A percentile compares a stretch with the other conserved stretches of the same genome.
phyloP scores from a whole-genome alignment of 2,329 filamentous ascomycete species.

The Knoxdaviesia proteae region DNA sequence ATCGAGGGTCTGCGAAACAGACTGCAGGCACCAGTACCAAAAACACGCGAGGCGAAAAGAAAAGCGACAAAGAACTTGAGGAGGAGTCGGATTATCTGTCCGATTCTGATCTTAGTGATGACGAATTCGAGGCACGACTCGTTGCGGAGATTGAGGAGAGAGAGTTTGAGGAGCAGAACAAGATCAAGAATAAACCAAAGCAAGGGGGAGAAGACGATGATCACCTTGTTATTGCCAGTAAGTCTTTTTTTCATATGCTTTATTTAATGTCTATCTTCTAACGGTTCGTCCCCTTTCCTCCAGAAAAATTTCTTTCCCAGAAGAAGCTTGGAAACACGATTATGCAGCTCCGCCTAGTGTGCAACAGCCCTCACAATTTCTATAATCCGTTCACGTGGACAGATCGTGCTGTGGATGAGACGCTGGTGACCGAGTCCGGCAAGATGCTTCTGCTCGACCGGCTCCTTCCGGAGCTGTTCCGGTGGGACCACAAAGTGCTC shows the following conservation, averaged over 20 bases:
- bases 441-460: constrained; percentile 93
- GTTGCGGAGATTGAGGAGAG: constrained; percentile 35
- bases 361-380: constrained; percentile 90
- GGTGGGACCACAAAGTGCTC: constrained; percentile 65
- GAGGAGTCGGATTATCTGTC: constrained; percentile 15
- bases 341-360: constrained; percentile 78
- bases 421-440: constrained; percentile 66
- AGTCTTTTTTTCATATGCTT: constrained; percentile 11
- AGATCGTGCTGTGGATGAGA: constrained; percentile 48
- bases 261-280: constrained; percentile 10
- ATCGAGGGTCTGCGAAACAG: not conserved
- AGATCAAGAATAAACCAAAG: constrained; percentile 10
- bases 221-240: constrained; percentile 31
- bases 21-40: constrained; percentile 5
- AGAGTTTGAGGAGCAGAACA: constrained; percentile 32
- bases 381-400: constrained; percentile 68
- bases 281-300: no score
- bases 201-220: not conserved
- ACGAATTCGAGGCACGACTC: constrained; percentile 63
- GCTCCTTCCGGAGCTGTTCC: constrained; percentile 55
- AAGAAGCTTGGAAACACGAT: constrained; percentile 90
- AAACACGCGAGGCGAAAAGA: not conserved
- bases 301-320: constrained; percentile 62
- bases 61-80: constrained; percentile 23
- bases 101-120: constrained; percentile 50